These are phyloP conservation scores for Xylaria hypoxylon DNA, from an alignment of 2,329 filamentous ascomycete species.

Conservation along the genomic window DNA sequence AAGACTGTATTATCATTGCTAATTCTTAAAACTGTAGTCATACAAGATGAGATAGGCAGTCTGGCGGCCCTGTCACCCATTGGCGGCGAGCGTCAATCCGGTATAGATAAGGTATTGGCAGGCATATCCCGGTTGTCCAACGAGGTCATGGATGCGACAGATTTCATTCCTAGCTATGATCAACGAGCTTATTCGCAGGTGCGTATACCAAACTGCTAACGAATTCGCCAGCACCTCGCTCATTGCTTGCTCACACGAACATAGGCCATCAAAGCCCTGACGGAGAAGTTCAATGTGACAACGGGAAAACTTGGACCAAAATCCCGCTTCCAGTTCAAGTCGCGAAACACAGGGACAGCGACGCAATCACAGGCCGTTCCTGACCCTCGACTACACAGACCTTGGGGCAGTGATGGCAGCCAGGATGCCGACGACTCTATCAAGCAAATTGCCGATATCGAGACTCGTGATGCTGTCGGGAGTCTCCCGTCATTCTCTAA, in stretches of 20 bases:
- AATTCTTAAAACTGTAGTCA: slow-evolving; percentile 61
- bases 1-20: slow-evolving; percentile 21
- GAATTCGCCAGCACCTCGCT: not conserved
- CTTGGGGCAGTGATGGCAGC: slow-evolving; percentile 40
- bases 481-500: slow-evolving; percentile 51
- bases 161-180: slow-evolving; percentile 88
- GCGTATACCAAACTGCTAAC: slow-evolving; percentile 29
- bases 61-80: slow-evolving; percentile 72
- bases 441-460: slow-evolving; percentile 23
- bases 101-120: slow-evolving; percentile 82
- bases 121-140: slow-evolving; percentile 84
- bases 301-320: slow-evolving; percentile 77
- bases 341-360: slow-evolving; percentile 65
- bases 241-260: slow-evolving; percentile 19
- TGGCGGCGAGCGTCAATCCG: slow-evolving; percentile 81
- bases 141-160: slow-evolving; percentile 85
- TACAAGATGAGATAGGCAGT: slow-evolving; percentile 80
- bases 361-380: slow-evolving; percentile 54
- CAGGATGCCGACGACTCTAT: slow-evolving; percentile 36
- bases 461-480: slow-evolving; percentile 54
- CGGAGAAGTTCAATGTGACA: slow-evolving; percentile 80
- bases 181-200: slow-evolving; percentile 87
- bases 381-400: slow-evolving; percentile 46
- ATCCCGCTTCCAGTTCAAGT: slow-evolving; percentile 86
- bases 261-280: slow-evolving; percentile 82